Evolutionary conservation across 1,284 basidiomycete species (phyloP), one percentile per base, ranked within the genome.

Genomic region (Sphaerobolus stellatus): DNA sequence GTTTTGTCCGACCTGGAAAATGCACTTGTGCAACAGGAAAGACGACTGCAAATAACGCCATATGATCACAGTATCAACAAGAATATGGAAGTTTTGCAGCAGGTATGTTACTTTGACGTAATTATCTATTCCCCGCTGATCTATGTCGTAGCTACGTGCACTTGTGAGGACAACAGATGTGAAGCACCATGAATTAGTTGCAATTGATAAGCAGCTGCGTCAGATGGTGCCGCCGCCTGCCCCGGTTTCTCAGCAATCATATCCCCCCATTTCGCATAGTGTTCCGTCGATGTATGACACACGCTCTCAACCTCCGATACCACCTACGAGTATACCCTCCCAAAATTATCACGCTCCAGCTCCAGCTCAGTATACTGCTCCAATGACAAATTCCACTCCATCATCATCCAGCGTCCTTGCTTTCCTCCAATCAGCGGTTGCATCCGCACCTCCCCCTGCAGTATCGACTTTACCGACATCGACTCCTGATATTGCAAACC

Each of bases 1-100:
- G 90, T 92, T 14, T 74, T 92, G 3, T 86, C 85, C 56, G 90
- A 92, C 68, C 74, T 92, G 5, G 88, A 92, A 61, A 89, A 87
- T 52, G 84, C 85, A 6, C 73, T 92, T 27, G 81, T 82, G 56
- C 85, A 90, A 66, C 89, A 90, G 66, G 84, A 91, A 63, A 83
- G 87, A 8, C 70, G 75, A 13, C 59, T 88, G 3, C 84, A 86
- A 62, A 56, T 72, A 1, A 89, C 88, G 59, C 86, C 84, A 0
- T 85, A 83, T 61, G 90, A 94, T 62, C 64, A 73, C 24, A 69
- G 74, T 5, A 70, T 82, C 1, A 81, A 83, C 60, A 83, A 77
- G 60, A 88, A 93, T 61, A 77, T 92, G 16, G 74, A 75, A 51
- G 79, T 92, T 34, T 70, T 94, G 25, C 80, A 84, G 56, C 88